phyloP scores from a whole-genome alignment of 2,329 filamentous ascomycete species.

The Fusarium miscanthi region DNA sequence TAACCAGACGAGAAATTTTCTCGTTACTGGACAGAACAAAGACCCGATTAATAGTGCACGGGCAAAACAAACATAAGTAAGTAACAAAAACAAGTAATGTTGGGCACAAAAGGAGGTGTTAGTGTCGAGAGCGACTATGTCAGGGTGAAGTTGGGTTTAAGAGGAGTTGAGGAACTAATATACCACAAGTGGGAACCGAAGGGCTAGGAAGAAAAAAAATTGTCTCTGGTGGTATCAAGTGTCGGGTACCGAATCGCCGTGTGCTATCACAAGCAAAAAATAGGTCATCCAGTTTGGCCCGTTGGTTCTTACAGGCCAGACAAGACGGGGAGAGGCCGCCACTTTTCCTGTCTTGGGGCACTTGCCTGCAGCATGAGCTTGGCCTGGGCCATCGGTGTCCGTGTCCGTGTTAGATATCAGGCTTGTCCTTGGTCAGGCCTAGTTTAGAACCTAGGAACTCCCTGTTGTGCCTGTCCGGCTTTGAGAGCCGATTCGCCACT shows the following conservation, averaged over 20 bases:
- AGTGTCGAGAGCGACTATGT: conserved; percentile 31
- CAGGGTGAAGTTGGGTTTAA: conserved; percentile 34
- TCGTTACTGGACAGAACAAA: conserved; percentile 11
- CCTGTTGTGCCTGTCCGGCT: neutral
- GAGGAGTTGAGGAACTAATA: conserved; percentile 34
- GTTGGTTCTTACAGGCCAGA: conserved; percentile 12
- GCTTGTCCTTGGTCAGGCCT: conserved; percentile 12
- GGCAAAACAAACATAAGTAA: neutral
- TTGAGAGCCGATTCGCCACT: neutral
- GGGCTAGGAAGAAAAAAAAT: conserved; percentile 42
- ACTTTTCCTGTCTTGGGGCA: conserved; percentile 24
- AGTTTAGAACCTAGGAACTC: neutral
- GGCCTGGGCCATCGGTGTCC: conserved; percentile 23
- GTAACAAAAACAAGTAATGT: neutral
- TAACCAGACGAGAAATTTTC: conserved; percentile 27
- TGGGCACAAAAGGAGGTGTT: conserved; percentile 18
- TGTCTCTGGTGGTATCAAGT: conserved; percentile 41
- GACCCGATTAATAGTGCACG: conserved; percentile 19
- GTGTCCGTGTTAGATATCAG: conserved; percentile 21
- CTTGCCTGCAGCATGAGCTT: conserved; percentile 29
- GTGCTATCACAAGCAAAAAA: conserved; percentile 42
- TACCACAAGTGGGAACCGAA: conserved; percentile 31
- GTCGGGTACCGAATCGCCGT: conserved; percentile 30
- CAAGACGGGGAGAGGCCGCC: conserved; percentile 21
- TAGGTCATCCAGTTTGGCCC: conserved; percentile 13